Conservation (phyloP, 2,329 filamentous ascomycete genomes). For the Calonectria henricotiae region DNA sequence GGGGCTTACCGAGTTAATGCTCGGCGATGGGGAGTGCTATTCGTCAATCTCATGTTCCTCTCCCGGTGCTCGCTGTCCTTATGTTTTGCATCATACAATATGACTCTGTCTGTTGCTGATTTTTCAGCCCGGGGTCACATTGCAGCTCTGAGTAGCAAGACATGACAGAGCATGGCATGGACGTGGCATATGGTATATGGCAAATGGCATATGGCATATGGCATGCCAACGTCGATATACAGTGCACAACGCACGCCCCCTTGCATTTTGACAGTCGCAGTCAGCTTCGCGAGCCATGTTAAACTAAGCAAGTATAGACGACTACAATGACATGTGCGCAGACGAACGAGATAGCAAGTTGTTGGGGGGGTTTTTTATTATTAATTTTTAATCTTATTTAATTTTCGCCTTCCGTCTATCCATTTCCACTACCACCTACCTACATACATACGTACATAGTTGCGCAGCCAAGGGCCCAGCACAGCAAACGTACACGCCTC, state of each 20-base stretch:
- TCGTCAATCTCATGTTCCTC: not conserved
- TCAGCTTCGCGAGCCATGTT: slow-evolving; percentile 15
- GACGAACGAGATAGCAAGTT: slow-evolving; percentile 11
- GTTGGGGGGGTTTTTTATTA: not conserved
- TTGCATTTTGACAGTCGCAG: slow-evolving; percentile 14
- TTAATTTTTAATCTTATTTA: not conserved
- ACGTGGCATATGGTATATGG: slow-evolving; percentile 2
- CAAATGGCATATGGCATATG: not conserved
- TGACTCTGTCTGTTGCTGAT: not conserved
- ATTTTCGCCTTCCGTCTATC: slow-evolving; percentile 15
- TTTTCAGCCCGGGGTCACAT: slow-evolving; percentile 27
- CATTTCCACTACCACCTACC: slow-evolving; percentile 29
- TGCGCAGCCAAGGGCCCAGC: slow-evolving; percentile 5
- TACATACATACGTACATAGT: not conserved
- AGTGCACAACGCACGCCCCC: slow-evolving; percentile 32
- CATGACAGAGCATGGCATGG: slow-evolving; percentile 19
- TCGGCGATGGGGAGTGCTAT: not conserved
- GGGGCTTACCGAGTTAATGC: not conserved
- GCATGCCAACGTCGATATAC: slow-evolving; percentile 27
- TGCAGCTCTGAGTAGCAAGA: slow-evolving; percentile 24
- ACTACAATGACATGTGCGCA: not conserved
- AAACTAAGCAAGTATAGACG: slow-evolving; percentile 8
- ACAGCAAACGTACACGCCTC: slow-evolving; percentile 44
- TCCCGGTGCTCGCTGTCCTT: not conserved
- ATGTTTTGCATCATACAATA: not conserved